Evolutionary conservation across 305 asterid species (phyloP), one percentile per base, ranked within the genome.

Genomic region (Fraxinus platypoda): DNA sequence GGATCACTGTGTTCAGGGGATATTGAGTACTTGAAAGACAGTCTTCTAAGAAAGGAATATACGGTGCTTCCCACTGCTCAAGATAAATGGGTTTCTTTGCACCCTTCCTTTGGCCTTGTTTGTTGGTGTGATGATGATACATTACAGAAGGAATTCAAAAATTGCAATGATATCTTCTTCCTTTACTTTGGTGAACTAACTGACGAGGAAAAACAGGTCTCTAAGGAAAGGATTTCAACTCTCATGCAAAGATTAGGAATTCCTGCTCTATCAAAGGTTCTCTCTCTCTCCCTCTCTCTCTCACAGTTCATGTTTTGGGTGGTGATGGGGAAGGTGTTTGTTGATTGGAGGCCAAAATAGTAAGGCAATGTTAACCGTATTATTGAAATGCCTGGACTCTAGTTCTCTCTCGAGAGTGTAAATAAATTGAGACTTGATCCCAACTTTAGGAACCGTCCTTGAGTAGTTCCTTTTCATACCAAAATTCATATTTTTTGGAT

Each of bases 81-180:
- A 82, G 98, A 96, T 91, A 91, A 88, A 88, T 96, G 99, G 99
- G 99, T 90, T 86, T 96, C 99, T 78, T 83, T 96, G 78, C 88
- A 94, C 83, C 84, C 94, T 25, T 93, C 94, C n/a, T 94, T 87
- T 91, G 98, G 99, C 80, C 85, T 91, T 13, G 77, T 93, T 81
- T 96, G 97, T 86, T 96, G 98, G 98, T 92, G 91, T 43, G 97
- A 94, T 90, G 95, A 94, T 86, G 92, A 90, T 37, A 81, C 80
- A 43, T 87, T 96, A 82, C 87, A 87, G 77, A 86, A 75, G 84
- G 97, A 93, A 81, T 94, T 96, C 82, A 89, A 85, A 86, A 83
- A 92, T 85, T 87, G 87, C 78, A 85, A 87, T 3, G 91, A 92
- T 79, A 81, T 93, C 80, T 91, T 92, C 81, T 88, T 96, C 81